phyloP scores from a whole-genome alignment of 2,329 filamentous ascomycete genomes.

The Bipolaris cookei region DNA sequence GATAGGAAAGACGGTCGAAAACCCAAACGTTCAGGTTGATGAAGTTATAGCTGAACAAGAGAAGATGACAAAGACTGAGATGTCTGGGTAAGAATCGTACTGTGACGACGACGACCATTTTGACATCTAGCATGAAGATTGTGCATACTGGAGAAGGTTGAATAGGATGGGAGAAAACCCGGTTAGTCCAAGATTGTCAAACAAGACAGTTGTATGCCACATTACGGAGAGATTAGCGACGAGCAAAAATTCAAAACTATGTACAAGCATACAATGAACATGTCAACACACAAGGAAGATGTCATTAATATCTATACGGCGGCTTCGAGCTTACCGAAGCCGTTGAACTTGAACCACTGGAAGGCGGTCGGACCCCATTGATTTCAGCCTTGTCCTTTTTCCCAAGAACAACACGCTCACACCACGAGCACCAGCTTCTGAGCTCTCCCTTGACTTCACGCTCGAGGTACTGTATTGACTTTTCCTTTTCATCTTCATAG shows the following conservation, averaged over 20 bases:
- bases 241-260: background rate
- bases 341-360: conserved; percentile 28
- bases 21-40: no score
- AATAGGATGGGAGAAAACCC: no score
- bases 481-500: conserved; percentile 66
- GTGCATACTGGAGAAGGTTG: no score
- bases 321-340: conserved; percentile 11
- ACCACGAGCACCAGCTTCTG: conserved; percentile 94
- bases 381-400: conserved; percentile 50
- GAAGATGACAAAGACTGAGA: background rate
- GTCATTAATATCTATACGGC: conserved; percentile 6
- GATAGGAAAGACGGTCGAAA: background rate
- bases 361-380: conserved; percentile 22
- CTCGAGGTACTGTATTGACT: conserved; percentile 64
- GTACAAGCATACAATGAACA: background rate
- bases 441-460: conserved; percentile 72
- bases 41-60: background rate
- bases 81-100: background rate
- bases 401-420: conserved; percentile 74
- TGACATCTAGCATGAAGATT: no score
- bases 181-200: background rate
- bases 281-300: background rate
- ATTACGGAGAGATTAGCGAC: no score
- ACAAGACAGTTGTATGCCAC: no score
- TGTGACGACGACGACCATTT: no score